Evolutionary conservation across 176 grass and related monocot genomes (phyloP).

Genomic region (Guadua angustifolia): DNA sequence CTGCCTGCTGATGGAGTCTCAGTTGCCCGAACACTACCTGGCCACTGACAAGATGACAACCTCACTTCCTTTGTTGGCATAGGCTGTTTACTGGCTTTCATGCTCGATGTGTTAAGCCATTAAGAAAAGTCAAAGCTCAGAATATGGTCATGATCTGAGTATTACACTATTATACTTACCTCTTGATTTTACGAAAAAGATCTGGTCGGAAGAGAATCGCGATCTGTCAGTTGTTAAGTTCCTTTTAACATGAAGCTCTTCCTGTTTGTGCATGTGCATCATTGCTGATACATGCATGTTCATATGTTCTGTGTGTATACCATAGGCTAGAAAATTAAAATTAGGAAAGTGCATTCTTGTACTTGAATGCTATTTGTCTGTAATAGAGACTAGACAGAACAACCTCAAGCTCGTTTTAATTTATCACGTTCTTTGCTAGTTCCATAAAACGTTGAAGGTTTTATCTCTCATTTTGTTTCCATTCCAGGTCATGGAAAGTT

Average conservation of each 20-base stretch:
- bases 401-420: background rate
- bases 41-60: background rate
- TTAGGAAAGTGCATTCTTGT: constrained; percentile 1
- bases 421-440: background rate
- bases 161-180: background rate
- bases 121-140: background rate
- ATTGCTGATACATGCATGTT: constrained; percentile 27
- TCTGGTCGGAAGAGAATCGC: background rate
- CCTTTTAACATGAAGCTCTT: constrained; percentile 13
- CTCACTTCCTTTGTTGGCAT: constrained; percentile 12
- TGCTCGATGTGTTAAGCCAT: background rate
- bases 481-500: constrained; percentile 93
- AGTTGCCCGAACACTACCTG: background rate
- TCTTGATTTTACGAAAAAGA: constrained; percentile 2
- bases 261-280: constrained; percentile 9
- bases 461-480: constrained; percentile 22
- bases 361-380: constrained; percentile 10
- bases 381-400: background rate
- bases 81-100: background rate
- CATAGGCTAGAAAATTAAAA: constrained; percentile 1
- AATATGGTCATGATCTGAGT: constrained; percentile 3
- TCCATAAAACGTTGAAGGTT: background rate
- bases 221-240: background rate
- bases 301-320: background rate
- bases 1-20: background rate